Base-by-base conservation (phyloP, 306 rosid species). In the Trifolium pratense region DNA sequence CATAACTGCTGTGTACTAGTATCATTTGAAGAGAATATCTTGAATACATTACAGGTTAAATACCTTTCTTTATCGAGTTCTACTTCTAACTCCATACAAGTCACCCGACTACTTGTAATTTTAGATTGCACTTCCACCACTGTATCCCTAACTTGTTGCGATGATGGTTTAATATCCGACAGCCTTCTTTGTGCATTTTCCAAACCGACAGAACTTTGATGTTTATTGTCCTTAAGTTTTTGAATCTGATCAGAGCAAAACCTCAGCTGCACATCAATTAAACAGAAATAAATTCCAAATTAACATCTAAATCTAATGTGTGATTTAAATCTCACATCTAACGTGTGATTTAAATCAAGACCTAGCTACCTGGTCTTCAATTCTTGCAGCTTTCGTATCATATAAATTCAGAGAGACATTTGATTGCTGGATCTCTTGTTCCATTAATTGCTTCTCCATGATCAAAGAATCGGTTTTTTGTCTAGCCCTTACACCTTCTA, bases 21-120 rank as follows among this genome's bases (percentile, higher is more conserved):
- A 31, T 45, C 13, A 74, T 36, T 48, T 25, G 25, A 67, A 78
- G 40, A 55, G 57, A 75, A 13, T 20, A 51, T 66, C 39, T 49
- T 14, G 49, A 45, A 25, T 12, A 34, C 37, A 70, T 43, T 20
- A 32, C 12, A 45, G 68, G 58, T 36, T 60, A 49, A 29, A n/a
- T 82, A 92, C 99, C 97, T 88, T 78, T 95, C 99, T 67, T 57
- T 95, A 84, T 92, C 97, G 20, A 90, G 78, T 68, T 89, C 91
- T 10, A 90, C 86, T 78, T 85, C 93, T 77, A 82, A 81, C 82
- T 89, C 93, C 76, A 86, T 82, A 36, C 80, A 58, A 69, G 86
- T 68, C 67, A 53, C 81, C 63, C 93, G 88, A 76, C 84, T 82
- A 78, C 68, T 83, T 2, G 79, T 82, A 70, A 78, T 83, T 69